Conservation (phyloP, 2,329 filamentous ascomycete species). For the Epichloe sibirici region DNA sequence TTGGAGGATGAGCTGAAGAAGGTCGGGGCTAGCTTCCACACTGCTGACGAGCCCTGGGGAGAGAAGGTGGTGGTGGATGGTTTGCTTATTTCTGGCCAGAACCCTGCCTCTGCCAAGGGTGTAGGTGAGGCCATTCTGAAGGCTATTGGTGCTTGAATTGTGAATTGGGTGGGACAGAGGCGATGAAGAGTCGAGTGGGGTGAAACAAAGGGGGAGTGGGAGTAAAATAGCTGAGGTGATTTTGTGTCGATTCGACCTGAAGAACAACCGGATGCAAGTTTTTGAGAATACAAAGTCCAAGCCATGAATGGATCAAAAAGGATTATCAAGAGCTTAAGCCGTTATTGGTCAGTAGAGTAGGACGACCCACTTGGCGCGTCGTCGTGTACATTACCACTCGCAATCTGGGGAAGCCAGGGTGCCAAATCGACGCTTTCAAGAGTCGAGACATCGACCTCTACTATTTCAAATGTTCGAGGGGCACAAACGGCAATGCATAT, state of each 20-base stretch:
- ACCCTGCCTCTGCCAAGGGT: slow-evolving; percentile 38
- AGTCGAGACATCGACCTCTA: too few species aligned
- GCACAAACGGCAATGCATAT: not conserved
- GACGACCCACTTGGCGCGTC: not conserved
- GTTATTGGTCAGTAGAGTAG: not conserved
- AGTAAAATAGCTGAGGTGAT: too few species aligned
- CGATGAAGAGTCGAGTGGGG: too few species aligned
- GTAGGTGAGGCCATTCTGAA: slow-evolving; percentile 40
- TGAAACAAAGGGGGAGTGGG: too few species aligned
- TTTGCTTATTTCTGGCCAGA: slow-evolving; percentile 45
- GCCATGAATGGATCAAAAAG: too few species aligned
- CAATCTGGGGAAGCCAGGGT: not conserved
- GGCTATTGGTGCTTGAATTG: slow-evolving; percentile 22
- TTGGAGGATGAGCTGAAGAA: slow-evolving; percentile 43
- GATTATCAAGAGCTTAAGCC: too few species aligned
- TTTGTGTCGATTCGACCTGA: too few species aligned
- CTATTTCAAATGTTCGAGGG: too few species aligned
- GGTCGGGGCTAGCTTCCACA: slow-evolving; percentile 42
- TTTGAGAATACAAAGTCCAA: too few species aligned
- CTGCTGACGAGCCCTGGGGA: slow-evolving; percentile 38
- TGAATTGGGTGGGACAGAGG: too few species aligned
- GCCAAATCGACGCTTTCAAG: too few species aligned
- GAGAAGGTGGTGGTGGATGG: slow-evolving; percentile 39
- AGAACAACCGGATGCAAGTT: too few species aligned
- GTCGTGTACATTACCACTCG: not conserved